Evolutionary conservation across 305 asterid genomes (phyloP).

Genomic region (Fraxinus angustifolia): DNA sequence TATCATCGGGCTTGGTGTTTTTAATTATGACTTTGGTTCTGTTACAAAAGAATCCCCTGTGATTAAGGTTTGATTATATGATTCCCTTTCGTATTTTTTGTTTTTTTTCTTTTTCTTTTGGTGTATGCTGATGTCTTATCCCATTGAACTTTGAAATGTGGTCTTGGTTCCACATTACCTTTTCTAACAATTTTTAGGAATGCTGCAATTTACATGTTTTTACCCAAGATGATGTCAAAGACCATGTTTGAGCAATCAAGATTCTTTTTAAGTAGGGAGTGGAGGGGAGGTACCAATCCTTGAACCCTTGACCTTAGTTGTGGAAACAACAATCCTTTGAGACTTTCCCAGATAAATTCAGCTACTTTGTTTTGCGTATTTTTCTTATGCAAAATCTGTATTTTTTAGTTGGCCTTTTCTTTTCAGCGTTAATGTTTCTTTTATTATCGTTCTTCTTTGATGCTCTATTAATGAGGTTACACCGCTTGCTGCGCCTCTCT

Average conservation of each 20-base stretch:
- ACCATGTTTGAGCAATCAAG: background rate
- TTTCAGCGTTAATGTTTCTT: background rate
- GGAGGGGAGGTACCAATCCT: background rate
- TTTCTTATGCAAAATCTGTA: background rate
- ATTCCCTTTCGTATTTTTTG: conserved; percentile 1
- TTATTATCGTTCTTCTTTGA: background rate
- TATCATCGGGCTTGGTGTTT: conserved; percentile 90
- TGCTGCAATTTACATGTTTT: background rate
- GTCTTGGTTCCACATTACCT: background rate
- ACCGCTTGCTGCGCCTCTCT: background rate
- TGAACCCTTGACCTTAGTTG: background rate
- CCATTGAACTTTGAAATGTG: background rate
- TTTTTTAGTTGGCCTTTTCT: background rate
- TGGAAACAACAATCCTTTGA: background rate
- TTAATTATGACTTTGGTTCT: conserved; percentile 90
- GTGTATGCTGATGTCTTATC: background rate
- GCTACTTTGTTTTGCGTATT: background rate
- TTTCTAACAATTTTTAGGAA: background rate
- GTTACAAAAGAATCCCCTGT: conserved; percentile 93
- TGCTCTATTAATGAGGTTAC: background rate
- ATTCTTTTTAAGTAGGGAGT: background rate
- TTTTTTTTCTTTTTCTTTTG: background rate
- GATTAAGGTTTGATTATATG: conserved; percentile 53
- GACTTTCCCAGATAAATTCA: background rate
- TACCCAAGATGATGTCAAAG: background rate